Evolutionary conservation across 495 filamentous ascomycete genomes (phyloP).

Genomic region (Parmelia sp.): DNA sequence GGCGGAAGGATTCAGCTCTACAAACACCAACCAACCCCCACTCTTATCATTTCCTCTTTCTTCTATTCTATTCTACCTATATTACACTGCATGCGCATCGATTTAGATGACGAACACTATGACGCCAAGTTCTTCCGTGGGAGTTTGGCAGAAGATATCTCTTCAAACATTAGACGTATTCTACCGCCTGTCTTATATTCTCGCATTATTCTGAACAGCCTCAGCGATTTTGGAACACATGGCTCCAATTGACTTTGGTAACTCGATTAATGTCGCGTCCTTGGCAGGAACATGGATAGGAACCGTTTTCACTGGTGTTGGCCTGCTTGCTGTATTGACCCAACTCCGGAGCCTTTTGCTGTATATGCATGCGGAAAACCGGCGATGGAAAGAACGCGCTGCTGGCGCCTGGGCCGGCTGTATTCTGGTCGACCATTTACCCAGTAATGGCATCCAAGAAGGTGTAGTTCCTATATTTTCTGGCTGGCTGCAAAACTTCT

Average conservation of each 20-base stretch:
- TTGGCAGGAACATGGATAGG: slow-evolving; percentile 6
- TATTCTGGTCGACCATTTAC: not conserved
- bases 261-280: not conserved
- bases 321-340: not conserved
- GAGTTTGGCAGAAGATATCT: too few relatives aligned
- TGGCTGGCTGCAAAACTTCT: slow-evolving; percentile 1
- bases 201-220: too few relatives aligned
- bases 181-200: too few relatives aligned
- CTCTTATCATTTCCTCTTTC: too few relatives aligned
- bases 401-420: slow-evolving; percentile 8
- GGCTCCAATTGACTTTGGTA: slow-evolving; percentile 2
- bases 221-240: too few relatives aligned
- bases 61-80: too few relatives aligned
- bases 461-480: slow-evolving; percentile 1
- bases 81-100: too few relatives aligned
- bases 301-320: slow-evolving; percentile 5
- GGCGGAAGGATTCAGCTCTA: too few relatives aligned
- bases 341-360: slow-evolving; percentile 3
- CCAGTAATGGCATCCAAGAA: not conserved
- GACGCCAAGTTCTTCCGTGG: too few relatives aligned
- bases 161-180: too few relatives aligned
- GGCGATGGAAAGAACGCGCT: not conserved
- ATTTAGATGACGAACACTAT: too few relatives aligned
- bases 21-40: too few relatives aligned
- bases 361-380: not conserved